phyloP scores from a whole-genome alignment of 176 grass and related monocot genomes.

The Avena sativa region DNA sequence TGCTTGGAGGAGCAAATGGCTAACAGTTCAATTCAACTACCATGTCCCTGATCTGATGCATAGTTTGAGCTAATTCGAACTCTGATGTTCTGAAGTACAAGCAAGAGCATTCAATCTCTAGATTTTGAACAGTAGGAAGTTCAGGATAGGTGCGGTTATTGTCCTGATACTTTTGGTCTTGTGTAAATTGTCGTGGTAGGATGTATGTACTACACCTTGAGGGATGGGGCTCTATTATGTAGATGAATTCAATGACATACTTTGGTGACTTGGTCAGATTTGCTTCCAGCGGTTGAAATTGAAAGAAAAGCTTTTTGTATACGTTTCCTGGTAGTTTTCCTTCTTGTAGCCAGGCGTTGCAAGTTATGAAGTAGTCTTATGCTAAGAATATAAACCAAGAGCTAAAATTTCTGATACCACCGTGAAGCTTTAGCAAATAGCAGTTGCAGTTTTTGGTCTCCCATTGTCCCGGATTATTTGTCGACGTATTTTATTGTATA shows the following conservation, averaged over 20 bases:
- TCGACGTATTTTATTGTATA: too few species aligned
- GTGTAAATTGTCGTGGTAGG: conserved; percentile 30
- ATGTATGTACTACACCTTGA: background rate
- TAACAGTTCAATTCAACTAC: conserved; percentile 28
- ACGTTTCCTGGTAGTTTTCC: background rate
- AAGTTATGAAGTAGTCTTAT: background rate
- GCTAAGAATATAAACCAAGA: background rate
- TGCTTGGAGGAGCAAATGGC: conserved; percentile 21
- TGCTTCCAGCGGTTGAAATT: background rate
- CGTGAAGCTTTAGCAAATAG: background rate
- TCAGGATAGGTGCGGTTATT: background rate
- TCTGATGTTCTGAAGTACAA: conserved; percentile 6
- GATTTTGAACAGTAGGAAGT: conserved; percentile 31
- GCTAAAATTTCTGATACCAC: background rate
- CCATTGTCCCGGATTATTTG: too few species aligned
- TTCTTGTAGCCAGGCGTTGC: background rate
- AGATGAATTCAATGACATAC: background rate
- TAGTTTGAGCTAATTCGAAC: conserved; percentile 21
- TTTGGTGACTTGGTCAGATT: background rate
- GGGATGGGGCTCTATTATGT: background rate
- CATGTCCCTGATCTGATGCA: background rate
- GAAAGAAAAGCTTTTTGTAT: background rate
- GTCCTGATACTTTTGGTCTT: conserved; percentile 16
- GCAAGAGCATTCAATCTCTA: background rate
- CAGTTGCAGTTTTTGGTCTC: background rate